Base-by-base conservation (phyloP, 164 flowering plant genomes). In the Paratinospora sagittata region DNA sequence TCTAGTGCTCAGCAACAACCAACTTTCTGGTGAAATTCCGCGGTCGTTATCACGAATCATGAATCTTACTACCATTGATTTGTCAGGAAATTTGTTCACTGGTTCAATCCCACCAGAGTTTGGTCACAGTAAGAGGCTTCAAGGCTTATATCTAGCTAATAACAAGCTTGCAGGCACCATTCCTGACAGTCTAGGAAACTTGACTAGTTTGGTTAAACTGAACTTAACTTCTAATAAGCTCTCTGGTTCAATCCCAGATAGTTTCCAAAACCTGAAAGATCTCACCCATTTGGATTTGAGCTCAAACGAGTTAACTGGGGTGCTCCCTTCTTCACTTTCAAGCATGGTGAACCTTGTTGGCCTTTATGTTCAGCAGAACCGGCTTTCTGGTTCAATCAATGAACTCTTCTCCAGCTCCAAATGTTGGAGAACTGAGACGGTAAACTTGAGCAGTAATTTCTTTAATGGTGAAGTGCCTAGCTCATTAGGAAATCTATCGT, bases 251-350 rank as follows among this genome's bases (percentile, higher is more conserved):
- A 75, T 91, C n/a, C 97, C 94, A 8, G 23, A 13, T 1, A 76
- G 80, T 65, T 78, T 89, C 67, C 89, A 90, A 8, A 75, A 83
- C 67, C 78, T 91, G 76, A 80, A 73, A 33, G 92, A 60, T 78
- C 88, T 91, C 9, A 85, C 89, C 8, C 90, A 89, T 73, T 79
- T 91, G 74, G 97, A 91, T 73, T 80, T 91, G 72, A 89, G 97
- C 79, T 76, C 61, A 14, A 90, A 90, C 71, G 71, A 77, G 67
- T 85, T 91, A 0, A 74, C 27, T 8, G 92, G 92, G 27, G 79
- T 76, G 72, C 86, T 89, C 21, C 89, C 92, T 60, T 67, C 82
- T 0, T 81, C 89, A 0, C 80, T 89, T 41, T 84, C 97, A 0
- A 34, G 73, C 49, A 79, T 89, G 89, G 83, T 72, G 43, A 84